phyloP scores from a whole-genome alignment of 2,329 filamentous ascomycete genomes.

The Phialophora verrucosa region DNA sequence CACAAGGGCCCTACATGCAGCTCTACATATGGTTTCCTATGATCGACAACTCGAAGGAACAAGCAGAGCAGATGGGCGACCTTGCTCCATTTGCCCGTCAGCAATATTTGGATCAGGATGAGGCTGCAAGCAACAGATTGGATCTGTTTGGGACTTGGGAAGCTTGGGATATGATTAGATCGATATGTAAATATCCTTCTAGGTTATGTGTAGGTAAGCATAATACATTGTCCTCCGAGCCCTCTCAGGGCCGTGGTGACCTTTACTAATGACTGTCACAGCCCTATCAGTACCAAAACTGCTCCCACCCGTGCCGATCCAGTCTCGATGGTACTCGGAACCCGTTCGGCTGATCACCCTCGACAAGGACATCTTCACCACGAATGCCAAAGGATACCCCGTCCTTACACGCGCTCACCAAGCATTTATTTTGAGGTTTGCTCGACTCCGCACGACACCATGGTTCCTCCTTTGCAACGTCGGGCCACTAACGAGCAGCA shows the following conservation, averaged over 20 bases:
- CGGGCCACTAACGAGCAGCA: conserved; percentile 58
- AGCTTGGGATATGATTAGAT: conserved; percentile 86
- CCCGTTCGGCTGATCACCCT: conserved; percentile 63
- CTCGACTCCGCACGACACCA: conserved; percentile 62
- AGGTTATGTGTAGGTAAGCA: conserved; percentile 82
- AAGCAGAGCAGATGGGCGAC: conserved; percentile 53
- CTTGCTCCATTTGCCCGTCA: conserved; percentile 51
- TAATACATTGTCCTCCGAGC: conserved; percentile 11
- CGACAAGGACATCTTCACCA: conserved; percentile 59
- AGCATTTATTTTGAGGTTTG: conserved; percentile 61
- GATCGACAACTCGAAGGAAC: conserved; percentile 72
- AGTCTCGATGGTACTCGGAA: conserved; percentile 68
- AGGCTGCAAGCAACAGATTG: conserved; percentile 54
- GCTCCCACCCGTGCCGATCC: conserved; percentile 61
- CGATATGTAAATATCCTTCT: conserved; percentile 80
- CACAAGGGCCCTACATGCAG: conserved; percentile 75
- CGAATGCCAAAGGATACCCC: conserved; percentile 64
- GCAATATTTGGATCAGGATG: conserved; percentile 45
- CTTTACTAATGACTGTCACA: conserved; percentile 41
- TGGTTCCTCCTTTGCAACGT: conserved; percentile 67
- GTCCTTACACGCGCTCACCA: conserved; percentile 66
- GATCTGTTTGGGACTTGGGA: conserved; percentile 87
- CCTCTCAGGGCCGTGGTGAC: not conserved
- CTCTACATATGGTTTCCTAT: conserved; percentile 83
- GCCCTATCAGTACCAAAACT: conserved; percentile 64